These are phyloP conservation scores for Talaromyces albobiverticillius DNA, from an alignment of 2,329 filamentous ascomycete genomes.

Conservation along the genomic window DNA sequence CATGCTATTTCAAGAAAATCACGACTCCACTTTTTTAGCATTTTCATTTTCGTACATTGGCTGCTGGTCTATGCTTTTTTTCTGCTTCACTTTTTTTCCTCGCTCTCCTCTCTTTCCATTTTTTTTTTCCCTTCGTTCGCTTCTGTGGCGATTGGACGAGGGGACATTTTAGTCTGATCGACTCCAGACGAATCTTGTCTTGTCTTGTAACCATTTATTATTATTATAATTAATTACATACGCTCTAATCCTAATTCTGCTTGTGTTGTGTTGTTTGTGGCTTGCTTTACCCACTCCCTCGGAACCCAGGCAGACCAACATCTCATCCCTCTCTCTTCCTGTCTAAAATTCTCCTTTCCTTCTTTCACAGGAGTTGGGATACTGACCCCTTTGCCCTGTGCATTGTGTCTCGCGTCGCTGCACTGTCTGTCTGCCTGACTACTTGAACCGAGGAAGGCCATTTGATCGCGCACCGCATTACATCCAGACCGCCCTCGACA, in stretches of 20 bases:
- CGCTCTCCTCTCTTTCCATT: background rate
- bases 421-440: background rate
- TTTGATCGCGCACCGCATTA: too few relatives aligned
- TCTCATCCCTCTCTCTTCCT: background rate
- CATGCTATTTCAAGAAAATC: slow-evolving; percentile 1
- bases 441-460: background rate
- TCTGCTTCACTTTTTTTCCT: slow-evolving; percentile 6
- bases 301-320: background rate
- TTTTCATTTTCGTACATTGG: slow-evolving; percentile 10
- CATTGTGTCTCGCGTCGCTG: too few relatives aligned
- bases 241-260: too few relatives aligned
- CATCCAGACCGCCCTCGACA: too few relatives aligned
- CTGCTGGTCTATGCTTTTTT: slow-evolving; percentile 4
- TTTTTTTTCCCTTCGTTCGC: background rate
- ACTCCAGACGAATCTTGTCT: too few relatives aligned
- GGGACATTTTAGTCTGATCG: background rate
- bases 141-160: background rate
- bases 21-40: slow-evolving; percentile 7
- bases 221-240: too few relatives aligned
- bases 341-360: slow-evolving; percentile 2
- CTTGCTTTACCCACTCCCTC: too few relatives aligned
- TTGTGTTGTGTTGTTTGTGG: too few relatives aligned
- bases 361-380: background rate
- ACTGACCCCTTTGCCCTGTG: too few relatives aligned
- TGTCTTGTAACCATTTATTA: too few relatives aligned